phyloP scores from a whole-genome alignment of 2,329 filamentous ascomycete species.

The Xylariaceae sp. region DNA sequence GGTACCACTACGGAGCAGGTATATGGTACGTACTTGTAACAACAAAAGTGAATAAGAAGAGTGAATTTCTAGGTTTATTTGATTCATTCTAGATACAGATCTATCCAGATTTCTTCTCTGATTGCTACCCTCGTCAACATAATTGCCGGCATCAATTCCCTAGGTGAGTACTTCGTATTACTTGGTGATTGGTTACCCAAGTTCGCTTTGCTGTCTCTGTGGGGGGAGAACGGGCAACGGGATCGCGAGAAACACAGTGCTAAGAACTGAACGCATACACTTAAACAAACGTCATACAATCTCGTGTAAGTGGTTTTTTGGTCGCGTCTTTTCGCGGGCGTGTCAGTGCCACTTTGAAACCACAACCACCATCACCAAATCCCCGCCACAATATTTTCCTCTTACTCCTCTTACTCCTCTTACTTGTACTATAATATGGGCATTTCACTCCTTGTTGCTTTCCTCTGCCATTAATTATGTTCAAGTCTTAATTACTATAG shows the following conservation, averaged over 20 bases:
- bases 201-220: too few relatives aligned
- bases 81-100: too few relatives aligned
- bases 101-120: too few relatives aligned
- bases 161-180: too few relatives aligned
- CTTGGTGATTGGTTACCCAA: too few relatives aligned
- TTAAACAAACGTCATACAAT: slow-evolving; percentile 14
- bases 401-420: background rate
- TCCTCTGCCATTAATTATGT: background rate
- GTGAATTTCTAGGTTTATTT: too few relatives aligned
- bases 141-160: too few relatives aligned
- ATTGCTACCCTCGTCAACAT: too few relatives aligned
- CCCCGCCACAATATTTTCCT: slow-evolving; percentile 6
- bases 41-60: too few relatives aligned
- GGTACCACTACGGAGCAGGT: too few relatives aligned
- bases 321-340: slow-evolving; percentile 27
- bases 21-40: too few relatives aligned
- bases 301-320: slow-evolving; percentile 28
- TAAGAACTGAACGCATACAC: background rate
- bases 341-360: slow-evolving; percentile 13
- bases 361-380: slow-evolving; percentile 6
- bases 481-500: background rate
- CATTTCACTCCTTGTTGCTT: slow-evolving; percentile 1
- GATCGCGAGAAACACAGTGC: slow-evolving; percentile 12
- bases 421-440: slow-evolving; percentile 1
- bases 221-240: too few relatives aligned